Percentiles rank a stretch among this genome's conserved stretches.
Evolutionary conservation across 164 flowering plant genomes (phyloP).

Genomic region (Paratinospora sagittata): DNA sequence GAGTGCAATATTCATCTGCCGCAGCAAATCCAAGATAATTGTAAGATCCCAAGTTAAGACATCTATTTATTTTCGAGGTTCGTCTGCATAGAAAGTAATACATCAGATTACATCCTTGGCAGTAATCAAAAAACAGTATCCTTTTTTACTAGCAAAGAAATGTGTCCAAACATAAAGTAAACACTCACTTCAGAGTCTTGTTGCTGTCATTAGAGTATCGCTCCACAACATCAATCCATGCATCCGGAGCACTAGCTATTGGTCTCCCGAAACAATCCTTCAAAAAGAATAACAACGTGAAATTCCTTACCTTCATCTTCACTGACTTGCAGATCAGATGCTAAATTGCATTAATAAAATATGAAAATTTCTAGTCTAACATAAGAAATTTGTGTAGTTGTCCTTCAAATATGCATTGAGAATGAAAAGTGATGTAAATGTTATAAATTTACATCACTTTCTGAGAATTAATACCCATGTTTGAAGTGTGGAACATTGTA

Average conservation of each 20-base stretch:
- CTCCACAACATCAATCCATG: conserved; percentile 95
- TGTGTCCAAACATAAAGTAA: neutral
- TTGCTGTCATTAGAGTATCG: conserved; percentile 80
- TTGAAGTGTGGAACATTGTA: no score
- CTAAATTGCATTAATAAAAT: no score
- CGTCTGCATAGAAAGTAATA: conserved; percentile 47
- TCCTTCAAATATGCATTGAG: no score
- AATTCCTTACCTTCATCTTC: neutral
- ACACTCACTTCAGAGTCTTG: conserved; percentile 78
- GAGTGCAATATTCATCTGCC: conserved; percentile 94
- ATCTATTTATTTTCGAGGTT: conserved; percentile 47
- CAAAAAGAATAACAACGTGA: conserved; percentile 4
- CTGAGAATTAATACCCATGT: no score
- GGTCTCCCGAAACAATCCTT: conserved; percentile 98
- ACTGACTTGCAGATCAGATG: neutral
- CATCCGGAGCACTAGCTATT: conserved; percentile 94
- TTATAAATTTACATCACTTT: no score
- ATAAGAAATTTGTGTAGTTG: no score
- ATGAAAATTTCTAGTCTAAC: no score
- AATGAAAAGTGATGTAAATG: no score
- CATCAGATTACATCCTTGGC: neutral
- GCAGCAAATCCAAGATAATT: conserved; percentile 97
- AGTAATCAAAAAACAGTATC: neutral
- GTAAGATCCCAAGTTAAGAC: conserved; percentile 96
- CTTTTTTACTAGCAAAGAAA: neutral